These are phyloP conservation scores for Lichtheimia hyalospora DNA, from an alignment of 371 early-diverging fungal species.

Conservation along the genomic window DNA sequence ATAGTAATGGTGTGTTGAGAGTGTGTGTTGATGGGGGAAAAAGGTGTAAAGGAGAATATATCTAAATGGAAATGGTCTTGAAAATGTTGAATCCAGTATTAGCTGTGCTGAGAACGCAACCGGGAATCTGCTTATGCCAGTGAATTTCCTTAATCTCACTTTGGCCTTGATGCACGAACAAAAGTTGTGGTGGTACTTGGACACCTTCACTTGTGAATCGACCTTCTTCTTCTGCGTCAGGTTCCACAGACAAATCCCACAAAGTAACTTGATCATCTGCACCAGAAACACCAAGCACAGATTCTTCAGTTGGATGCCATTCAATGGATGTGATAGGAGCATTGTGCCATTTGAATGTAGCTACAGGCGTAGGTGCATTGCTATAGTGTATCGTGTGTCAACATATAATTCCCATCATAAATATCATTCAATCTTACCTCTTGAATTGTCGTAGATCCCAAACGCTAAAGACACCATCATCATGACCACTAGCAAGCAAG, in stretches of 20 bases:
- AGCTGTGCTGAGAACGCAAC: constrained; percentile 88
- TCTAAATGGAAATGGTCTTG: constrained; percentile 88
- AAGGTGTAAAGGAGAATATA: not conserved
- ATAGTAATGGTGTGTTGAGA: no score
- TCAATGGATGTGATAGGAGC: constrained; percentile 94
- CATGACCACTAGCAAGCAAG: constrained; percentile 91
- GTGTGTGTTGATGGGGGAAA: no score
- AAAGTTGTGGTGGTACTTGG: constrained; percentile 91
- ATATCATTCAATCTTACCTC: no score
- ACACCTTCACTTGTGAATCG: constrained; percentile 61
- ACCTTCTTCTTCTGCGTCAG: constrained; percentile 86
- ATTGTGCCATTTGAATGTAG: constrained; percentile 95
- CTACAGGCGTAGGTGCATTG: constrained; percentile 76
- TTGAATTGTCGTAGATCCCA: constrained; percentile 92
- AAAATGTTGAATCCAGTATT: constrained; percentile 92
- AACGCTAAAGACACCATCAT: constrained; percentile 91
- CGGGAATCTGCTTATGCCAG: constrained; percentile 94
- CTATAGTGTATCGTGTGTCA: no score
- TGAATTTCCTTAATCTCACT: constrained; percentile 93
- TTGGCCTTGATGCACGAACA: constrained; percentile 96
- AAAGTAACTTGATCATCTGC: constrained; percentile 96
- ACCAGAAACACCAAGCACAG: constrained; percentile 89
- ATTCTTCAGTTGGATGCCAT: constrained; percentile 94
- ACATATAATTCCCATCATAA: no score
- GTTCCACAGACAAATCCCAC: constrained; percentile 97